Base-by-base conservation (phyloP, 2,329 filamentous ascomycete species). In the Colletotrichum kahawae region DNA sequence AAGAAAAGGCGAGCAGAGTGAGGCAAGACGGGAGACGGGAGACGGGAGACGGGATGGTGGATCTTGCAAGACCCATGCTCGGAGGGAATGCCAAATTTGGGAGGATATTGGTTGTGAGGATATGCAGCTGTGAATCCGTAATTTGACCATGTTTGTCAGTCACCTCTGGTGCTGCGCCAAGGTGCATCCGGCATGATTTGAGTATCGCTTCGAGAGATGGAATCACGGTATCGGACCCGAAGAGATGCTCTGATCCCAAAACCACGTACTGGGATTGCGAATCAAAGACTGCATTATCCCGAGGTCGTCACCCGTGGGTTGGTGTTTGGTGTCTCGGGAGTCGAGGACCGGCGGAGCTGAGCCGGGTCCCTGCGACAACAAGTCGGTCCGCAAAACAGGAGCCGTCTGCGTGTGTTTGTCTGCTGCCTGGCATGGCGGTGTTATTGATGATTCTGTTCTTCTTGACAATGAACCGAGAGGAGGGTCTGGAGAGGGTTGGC, bases 301-400 rank as follows among this genome's bases (percentile, higher is more conserved):
- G 72, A 72, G 36, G 70, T 38, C 63, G 63, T 75, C 63, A 67
- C 34, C 69, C 63, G 63, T 51, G 29, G n/a, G 43, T 34, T 64
- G 14, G 29, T 75, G 72, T 75, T 75, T 75, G 72, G 63, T 75
- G 72, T 75, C 72, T 75, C 69, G 63, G 72, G 72, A 75, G 48
- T 75, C 63, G 43, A 72, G 31, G 54, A 24, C 71, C 29, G 60
- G 33, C 18, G 33, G 24, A 72, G 56, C 63, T 67, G 63, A 72
- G 63, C 67, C 54, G 54, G 51, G 62, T 65, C 62, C 56, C 56
- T 51, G 72, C 72, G 27, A 62, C 34, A 9, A 16, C 24, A 64
- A 63, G 29, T 67, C 72, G 72, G 69, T 36, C 72, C 69, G 69
- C 34, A 31, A 48, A 48, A 18, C 24, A 62, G 10, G 14, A 34